These are phyloP conservation scores for Xylaria grammica DNA, from an alignment of 495 filamentous ascomycete species.

Conservation along the genomic window DNA sequence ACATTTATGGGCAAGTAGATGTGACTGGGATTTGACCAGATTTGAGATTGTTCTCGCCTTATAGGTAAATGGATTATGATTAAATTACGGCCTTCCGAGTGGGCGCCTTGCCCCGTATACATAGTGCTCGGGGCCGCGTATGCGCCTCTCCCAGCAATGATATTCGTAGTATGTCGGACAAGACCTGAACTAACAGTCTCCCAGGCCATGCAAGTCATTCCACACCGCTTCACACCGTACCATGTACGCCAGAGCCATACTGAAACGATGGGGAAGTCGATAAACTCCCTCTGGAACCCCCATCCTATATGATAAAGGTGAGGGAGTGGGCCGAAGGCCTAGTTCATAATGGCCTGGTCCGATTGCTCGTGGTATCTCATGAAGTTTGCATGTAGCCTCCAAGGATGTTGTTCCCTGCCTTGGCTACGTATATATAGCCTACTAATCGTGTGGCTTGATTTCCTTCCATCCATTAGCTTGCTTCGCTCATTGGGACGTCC, in stretches of 20 bases:
- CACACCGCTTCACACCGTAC: not conserved
- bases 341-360: not conserved
- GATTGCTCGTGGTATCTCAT: not conserved
- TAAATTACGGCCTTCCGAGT: constrained; percentile 1
- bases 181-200: not conserved
- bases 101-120: not conserved
- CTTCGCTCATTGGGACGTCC: constrained; percentile 7
- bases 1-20: too few relatives aligned
- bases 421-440: not conserved
- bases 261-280: not conserved
- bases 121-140: constrained; percentile 4
- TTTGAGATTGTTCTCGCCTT: not conserved
- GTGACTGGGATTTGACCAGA: not conserved
- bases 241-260: constrained; percentile 13
- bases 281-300: constrained; percentile 2
- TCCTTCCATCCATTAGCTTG: not conserved
- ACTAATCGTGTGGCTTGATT: not conserved
- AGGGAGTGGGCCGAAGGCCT: not conserved
- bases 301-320: not conserved
- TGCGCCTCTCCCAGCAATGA: not conserved
- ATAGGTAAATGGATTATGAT: constrained; percentile 11
- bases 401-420: not conserved
- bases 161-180: constrained; percentile 11
- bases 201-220: not conserved
- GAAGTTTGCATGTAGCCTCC: not conserved